Conservation (phyloP, 202 grass and related monocot species). For the Schoenoplectus triqueter region DNA sequence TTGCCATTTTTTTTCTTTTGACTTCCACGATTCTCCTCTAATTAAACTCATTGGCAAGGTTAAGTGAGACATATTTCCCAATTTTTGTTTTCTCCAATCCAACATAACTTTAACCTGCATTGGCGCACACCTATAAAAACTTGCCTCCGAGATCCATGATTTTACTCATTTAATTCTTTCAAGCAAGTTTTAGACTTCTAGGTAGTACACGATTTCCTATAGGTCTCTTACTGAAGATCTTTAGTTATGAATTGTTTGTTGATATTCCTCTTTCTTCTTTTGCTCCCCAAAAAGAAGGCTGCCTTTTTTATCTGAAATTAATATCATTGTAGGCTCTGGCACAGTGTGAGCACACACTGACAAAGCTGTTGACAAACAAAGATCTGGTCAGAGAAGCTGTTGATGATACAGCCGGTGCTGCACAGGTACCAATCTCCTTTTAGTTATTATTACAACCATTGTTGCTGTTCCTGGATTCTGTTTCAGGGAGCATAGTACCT, state of each 20-base stretch:
- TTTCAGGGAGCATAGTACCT: constrained; percentile 5
- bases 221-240: neutral
- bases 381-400: constrained; percentile 72
- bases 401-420: constrained; percentile 91
- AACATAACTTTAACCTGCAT: neutral
- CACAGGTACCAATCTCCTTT: constrained; percentile 57
- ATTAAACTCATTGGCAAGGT: neutral
- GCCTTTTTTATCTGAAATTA: constrained; percentile 14
- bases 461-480: neutral
- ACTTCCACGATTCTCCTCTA: neutral
- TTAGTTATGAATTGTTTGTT: neutral
- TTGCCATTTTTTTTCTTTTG: neutral
- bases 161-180: neutral
- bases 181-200: neutral
- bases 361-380: constrained; percentile 71
- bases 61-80: neutral
- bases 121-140: neutral
- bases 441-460: constrained; percentile 7
- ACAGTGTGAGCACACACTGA: constrained; percentile 85
- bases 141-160: constrained; percentile 1
- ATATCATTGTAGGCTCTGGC: constrained; percentile 69
- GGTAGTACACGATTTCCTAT: neutral
- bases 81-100: neutral
- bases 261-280: neutral
- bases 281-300: neutral